phyloP scores from a whole-genome alignment of 257 asterid genomes.

The Nicotiana obtusifolia region DNA sequence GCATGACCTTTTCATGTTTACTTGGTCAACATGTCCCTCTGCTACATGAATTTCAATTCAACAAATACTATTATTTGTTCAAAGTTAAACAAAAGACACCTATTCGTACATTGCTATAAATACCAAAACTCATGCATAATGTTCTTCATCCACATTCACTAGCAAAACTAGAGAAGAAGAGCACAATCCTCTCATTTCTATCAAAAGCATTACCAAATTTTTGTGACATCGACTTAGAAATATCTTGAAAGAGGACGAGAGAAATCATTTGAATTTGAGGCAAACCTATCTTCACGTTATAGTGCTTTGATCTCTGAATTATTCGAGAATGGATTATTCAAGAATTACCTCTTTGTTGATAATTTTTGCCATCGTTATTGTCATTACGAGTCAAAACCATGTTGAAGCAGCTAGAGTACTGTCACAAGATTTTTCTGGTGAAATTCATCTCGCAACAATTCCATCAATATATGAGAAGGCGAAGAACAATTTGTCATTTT shows the following conservation, averaged over 20 bases:
- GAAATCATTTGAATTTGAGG: neutral
- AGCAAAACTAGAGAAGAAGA: neutral
- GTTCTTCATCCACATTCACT: neutral
- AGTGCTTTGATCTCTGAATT: neutral
- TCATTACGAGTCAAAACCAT: neutral
- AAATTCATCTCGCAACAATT: neutral
- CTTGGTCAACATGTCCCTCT: neutral
- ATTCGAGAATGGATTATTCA: neutral
- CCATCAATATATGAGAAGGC: slow-evolving; percentile 14
- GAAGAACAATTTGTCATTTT: slow-evolving; percentile 14
- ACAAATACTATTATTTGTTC: neutral
- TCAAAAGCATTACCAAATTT: neutral
- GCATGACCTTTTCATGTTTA: neutral
- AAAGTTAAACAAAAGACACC: neutral
- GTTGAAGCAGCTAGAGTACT: slow-evolving; percentile 17
- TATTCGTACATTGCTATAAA: slow-evolving; percentile 1
- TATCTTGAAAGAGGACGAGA: neutral
- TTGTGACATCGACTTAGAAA: neutral
- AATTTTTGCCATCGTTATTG: neutral
- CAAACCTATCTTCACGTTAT: too few species aligned
- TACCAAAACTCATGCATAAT: neutral
- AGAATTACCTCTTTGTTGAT: neutral
- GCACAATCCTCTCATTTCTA: neutral
- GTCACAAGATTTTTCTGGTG: slow-evolving; percentile 3
- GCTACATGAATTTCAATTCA: neutral